Conservation (phyloP, 2,329 filamentous ascomycete genomes). For the Fusarium hostae region DNA sequence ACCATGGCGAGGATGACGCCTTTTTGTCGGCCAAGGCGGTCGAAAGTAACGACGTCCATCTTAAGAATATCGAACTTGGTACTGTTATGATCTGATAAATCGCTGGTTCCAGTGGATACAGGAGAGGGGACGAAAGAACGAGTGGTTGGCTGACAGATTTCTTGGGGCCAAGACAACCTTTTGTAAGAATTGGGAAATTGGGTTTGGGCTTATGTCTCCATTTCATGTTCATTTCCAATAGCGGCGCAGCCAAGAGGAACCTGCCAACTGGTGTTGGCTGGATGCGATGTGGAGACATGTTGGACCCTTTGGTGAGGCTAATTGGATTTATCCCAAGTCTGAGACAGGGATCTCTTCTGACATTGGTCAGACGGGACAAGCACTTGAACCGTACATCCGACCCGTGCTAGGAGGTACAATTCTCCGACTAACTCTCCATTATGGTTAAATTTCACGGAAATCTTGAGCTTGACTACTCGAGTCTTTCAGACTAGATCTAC, state of each 20-base stretch:
- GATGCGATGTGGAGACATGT: neutral
- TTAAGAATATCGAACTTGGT: fast-evolving
- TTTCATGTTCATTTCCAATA: neutral
- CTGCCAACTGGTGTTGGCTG: neutral
- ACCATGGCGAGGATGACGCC: neutral
- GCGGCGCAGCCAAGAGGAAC: neutral
- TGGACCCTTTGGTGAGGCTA: neutral
- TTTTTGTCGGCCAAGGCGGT: neutral
- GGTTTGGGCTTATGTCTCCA: neutral
- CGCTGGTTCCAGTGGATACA: neutral
- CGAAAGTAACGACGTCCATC: neutral
- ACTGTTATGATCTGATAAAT: neutral
- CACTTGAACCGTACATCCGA: neutral
- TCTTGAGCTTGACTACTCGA: fast-evolving
- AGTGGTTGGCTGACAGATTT: neutral
- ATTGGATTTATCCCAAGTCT: neutral
- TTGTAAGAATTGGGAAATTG: neutral
- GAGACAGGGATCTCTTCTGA: neutral
- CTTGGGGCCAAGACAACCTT: neutral
- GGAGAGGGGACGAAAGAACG: neutral
- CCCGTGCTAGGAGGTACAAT: neutral
- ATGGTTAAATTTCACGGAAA: neutral
- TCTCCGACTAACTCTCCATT: neutral
- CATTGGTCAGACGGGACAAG: neutral
- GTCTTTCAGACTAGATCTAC: fast-evolving